Evolutionary conservation across 306 rosid species (phyloP), one percentile per base, ranked within the genome.

Genomic region (Prunus armeniaca): DNA sequence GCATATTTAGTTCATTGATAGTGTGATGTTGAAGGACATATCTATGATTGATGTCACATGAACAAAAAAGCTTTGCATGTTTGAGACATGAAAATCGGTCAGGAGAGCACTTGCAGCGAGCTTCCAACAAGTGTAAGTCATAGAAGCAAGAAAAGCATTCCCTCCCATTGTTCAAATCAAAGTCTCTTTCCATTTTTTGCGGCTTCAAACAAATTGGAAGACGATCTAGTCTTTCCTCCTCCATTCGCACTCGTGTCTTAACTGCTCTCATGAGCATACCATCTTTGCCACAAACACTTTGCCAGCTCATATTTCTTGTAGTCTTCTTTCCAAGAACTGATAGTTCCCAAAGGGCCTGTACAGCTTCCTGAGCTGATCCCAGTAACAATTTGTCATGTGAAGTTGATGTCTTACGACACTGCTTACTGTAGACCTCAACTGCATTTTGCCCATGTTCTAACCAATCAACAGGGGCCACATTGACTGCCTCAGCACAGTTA

Each of bases 401-500:
- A 84, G 90, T 76, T 24, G 98, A 94, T 54, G 98, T 91, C 88
- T 87, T 94, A 66, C 91, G 92, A 51, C 85, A 51, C 80, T 94
- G 98, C 79, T 78, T 75, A 75, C 97, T 86, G 71, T 94, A 94
- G 64, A 94, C 91, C 70, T 94, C 97, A 5, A 94, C 93, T 10
- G 97, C 98, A 58, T 85, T 90, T 76, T 92, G 98, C 24, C 98
- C 97, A 88, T 92, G 91, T 79, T 61, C 66, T 80, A 94, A 85
- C 98, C 98, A 94, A 84, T 92, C 98, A 81, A 94, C 87, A 73
- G 98, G 97, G 30, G 98, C 98, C 76, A 90, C 96, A 72, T 94
- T 94, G 74, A 94, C 98, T 56, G 98, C 98, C 86, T 94, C 98
- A 1, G 97, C 98, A 79, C 98, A 94, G 86, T 94, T 94, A 82